Evolutionary conservation across 768 basidiomycete species (phyloP).

Genomic region (Cystobasidium tubakii): DNA sequence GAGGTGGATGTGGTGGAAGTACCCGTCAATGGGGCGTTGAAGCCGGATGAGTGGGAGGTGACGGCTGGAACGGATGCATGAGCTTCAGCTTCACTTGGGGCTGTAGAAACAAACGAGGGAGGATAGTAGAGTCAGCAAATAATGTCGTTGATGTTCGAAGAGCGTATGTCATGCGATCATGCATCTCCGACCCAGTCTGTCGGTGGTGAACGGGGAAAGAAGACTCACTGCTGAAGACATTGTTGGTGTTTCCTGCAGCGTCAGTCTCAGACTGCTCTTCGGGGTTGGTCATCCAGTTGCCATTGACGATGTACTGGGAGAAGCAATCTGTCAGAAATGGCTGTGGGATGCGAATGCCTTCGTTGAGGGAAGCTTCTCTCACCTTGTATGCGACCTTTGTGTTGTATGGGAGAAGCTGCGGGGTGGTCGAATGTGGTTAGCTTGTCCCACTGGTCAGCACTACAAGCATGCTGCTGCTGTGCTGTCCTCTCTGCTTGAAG

Average conservation of each 20-base stretch:
- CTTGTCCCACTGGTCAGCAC: not conserved
- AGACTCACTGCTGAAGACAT: constrained; percentile 28
- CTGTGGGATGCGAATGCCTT: too few relatives aligned
- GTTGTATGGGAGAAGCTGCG: constrained; percentile 22
- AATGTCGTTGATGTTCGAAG: not conserved
- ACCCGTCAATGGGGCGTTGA: not conserved
- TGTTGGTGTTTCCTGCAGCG: constrained; percentile 17
- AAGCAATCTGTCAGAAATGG: not conserved
- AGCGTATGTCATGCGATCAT: not conserved
- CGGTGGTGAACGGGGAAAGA: not conserved
- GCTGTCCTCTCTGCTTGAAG: not conserved
- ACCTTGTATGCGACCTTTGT: constrained; percentile 33
- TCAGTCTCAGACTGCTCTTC: constrained; percentile 20
- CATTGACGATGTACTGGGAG: constrained; percentile 35
- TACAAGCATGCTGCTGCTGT: not conserved
- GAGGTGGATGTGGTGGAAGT: not conserved
- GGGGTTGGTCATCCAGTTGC: constrained; percentile 16
- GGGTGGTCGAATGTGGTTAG: not conserved
- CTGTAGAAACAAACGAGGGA: not conserved
- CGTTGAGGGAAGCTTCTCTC: constrained; percentile 3
- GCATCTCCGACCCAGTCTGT: not conserved
- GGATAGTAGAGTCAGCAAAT: not conserved
- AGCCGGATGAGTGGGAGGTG: not conserved
- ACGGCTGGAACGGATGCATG: not conserved
- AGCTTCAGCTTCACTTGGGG: constrained; percentile 1